Percentiles rank a stretch among this genome's conserved stretches.
phyloP scores from a whole-genome alignment of 208 protist genomes.

The Trypanosoma scelopori region DNA sequence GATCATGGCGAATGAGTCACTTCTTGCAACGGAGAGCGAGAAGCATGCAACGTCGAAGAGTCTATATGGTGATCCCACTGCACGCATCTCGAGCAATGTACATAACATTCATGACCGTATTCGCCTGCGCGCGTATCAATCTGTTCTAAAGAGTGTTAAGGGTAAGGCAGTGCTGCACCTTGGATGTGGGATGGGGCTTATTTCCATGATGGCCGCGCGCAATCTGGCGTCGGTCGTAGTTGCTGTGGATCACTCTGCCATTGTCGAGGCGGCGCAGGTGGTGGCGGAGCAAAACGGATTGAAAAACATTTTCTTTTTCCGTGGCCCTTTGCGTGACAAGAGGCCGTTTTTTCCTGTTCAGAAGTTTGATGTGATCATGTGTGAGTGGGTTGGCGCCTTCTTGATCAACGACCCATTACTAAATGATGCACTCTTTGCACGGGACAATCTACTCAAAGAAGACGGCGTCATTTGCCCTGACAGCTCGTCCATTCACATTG shows the following conservation, averaged over 20 bases:
- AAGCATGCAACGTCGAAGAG: constrained; percentile 81
- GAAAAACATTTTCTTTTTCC: constrained; percentile 76
- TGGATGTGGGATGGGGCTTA: constrained; percentile 85
- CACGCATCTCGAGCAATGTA: constrained; percentile 84
- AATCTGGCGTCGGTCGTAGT: constrained; percentile 72
- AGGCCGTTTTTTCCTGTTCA: constrained; percentile 59
- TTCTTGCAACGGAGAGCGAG: constrained; percentile 83
- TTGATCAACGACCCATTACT: constrained; percentile 82
- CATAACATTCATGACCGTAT: constrained; percentile 64
- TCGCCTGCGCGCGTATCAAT: constrained; percentile 78
- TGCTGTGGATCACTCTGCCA: constrained; percentile 76
- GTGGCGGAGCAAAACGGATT: constrained; percentile 84
- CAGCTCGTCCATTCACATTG: constrained; percentile 80
- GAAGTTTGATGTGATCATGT: constrained; percentile 88
- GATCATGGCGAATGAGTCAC: constrained; percentile 65
- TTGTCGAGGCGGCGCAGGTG: constrained; percentile 75
- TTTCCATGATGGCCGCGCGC: constrained; percentile 84
- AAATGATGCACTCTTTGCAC: constrained; percentile 73
- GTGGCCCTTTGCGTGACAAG: constrained; percentile 65
- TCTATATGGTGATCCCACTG: constrained; percentile 78
- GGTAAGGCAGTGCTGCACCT: constrained; percentile 90
- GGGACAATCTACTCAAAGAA: constrained; percentile 71
- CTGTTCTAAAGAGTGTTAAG: constrained; percentile 65
- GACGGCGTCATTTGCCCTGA: constrained; percentile 81
- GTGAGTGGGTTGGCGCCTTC: constrained; percentile 90